Evolutionary conservation across 495 filamentous ascomycete species (phyloP).

Genomic region (Penicilliopsis zonata): DNA sequence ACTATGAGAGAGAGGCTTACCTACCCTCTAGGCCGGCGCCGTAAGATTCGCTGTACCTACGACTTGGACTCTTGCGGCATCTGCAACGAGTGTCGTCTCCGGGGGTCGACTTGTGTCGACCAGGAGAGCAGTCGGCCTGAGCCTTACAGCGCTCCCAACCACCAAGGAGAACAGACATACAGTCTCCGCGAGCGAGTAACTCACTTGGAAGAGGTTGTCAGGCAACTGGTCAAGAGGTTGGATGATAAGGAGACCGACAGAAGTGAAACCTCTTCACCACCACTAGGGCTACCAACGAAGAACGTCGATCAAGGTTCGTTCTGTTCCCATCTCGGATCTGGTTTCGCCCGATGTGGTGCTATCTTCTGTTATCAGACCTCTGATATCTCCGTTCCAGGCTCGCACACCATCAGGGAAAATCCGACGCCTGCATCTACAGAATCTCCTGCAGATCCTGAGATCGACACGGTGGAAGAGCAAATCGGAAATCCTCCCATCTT

Average conservation of each 20-base stretch:
- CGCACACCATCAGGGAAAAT: no score
- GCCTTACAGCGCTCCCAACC: conserved; percentile 1
- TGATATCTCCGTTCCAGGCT: no score
- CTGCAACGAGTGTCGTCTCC: conserved; percentile 26
- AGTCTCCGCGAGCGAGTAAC: conserved; percentile 25
- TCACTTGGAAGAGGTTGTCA: conserved; percentile 23
- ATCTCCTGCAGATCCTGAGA: conserved; percentile 8
- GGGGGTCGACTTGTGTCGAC: conserved; percentile 20
- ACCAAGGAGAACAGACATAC: conserved; percentile 18
- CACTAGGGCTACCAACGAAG: not conserved
- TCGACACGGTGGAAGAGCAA: conserved; percentile 12
- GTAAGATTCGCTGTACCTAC: conserved; percentile 29
- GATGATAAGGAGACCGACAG: conserved; percentile 5
- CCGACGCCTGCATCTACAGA: conserved; percentile 6
- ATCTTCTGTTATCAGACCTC: no score
- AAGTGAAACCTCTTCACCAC: not conserved
- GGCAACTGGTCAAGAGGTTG: conserved; percentile 14
- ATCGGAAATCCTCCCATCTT: conserved; percentile 29
- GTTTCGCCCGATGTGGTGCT: no score
- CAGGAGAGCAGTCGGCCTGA: conserved; percentile 17
- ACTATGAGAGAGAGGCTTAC: no score
- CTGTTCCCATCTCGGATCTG: no score
- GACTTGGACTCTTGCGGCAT: conserved; percentile 11
- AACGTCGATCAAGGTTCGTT: conserved; percentile 1
- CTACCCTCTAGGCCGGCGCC: conserved; percentile 26